phyloP scores from a whole-genome alignment of 108 stramenopile species.

The Conticribra weissflogii region DNA sequence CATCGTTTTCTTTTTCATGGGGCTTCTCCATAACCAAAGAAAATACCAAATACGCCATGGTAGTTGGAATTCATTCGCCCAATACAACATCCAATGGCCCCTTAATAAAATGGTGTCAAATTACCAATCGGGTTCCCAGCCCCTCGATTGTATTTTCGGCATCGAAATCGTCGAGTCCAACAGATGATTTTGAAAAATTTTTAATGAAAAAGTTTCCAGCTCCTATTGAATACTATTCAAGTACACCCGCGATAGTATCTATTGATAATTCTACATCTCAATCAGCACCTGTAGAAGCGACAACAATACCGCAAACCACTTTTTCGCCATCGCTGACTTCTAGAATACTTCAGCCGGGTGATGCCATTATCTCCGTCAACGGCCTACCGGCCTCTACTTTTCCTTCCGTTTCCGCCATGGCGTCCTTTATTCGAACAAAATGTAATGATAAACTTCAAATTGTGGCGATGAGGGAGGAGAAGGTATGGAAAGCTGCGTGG shows the following conservation, averaged over 20 bases:
- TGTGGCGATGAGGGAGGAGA: constrained; percentile 26
- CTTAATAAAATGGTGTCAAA: constrained; percentile 22
- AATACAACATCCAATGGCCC: constrained; percentile 1
- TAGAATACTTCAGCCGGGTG: constrained; percentile 24
- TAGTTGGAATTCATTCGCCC: constrained; percentile 20
- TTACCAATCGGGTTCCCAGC: constrained; percentile 16
- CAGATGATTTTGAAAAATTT: constrained; percentile 13
- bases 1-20: constrained; percentile 45
- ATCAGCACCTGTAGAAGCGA: no score
- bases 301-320: neutral
- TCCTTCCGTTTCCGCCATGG: constrained; percentile 6
- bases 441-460: constrained; percentile 25
- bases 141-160: constrained; percentile 20
- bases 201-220: constrained; percentile 18
- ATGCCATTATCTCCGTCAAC: constrained; percentile 48
- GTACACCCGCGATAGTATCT: no score
- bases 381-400: constrained; percentile 33
- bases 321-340: constrained; percentile 1
- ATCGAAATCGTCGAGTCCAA: neutral
- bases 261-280: no score
- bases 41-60: constrained; percentile 14
- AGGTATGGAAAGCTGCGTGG: constrained; percentile 29
- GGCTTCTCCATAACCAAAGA: constrained; percentile 35
- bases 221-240: no score
- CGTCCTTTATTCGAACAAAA: constrained; percentile 27